Evolutionary conservation across 2,329 filamentous ascomycete genomes (phyloP).

Genomic region (Fusarium albosuccineum): DNA sequence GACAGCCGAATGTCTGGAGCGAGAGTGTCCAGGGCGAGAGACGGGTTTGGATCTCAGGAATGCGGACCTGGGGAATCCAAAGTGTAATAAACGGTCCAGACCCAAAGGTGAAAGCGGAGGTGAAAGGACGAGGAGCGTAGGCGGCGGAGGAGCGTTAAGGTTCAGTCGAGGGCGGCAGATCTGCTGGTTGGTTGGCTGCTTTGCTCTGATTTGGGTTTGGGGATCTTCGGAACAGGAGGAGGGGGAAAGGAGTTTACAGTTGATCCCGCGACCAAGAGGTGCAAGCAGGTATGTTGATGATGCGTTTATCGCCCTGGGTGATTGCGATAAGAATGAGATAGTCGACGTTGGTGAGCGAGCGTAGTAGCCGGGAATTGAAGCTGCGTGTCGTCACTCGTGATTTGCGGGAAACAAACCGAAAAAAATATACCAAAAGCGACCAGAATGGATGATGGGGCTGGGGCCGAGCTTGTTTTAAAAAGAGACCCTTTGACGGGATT

Average conservation of each 20-base stretch:
- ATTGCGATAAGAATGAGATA: constrained; percentile 17
- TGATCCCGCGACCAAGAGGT: constrained; percentile 21
- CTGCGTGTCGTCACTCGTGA: constrained; percentile 37
- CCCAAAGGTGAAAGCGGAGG: constrained; percentile 37
- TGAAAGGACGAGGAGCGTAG: constrained; percentile 30
- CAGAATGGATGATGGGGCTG: constrained; percentile 29
- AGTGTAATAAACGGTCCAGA: constrained; percentile 45
- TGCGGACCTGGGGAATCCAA: constrained; percentile 41
- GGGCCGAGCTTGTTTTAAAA: constrained; percentile 40
- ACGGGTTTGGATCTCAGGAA: constrained; percentile 37
- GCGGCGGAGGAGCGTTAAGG: constrained; percentile 37
- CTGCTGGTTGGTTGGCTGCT: constrained; percentile 38
- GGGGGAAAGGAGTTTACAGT: constrained; percentile 36
- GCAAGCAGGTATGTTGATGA: constrained; percentile 28
- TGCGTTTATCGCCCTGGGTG: constrained; percentile 22
- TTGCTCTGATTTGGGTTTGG: constrained; percentile 34
- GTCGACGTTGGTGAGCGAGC: constrained; percentile 7
- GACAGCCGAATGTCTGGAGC: constrained; percentile 24
- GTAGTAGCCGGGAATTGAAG: background rate
- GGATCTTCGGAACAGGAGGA: constrained; percentile 33
- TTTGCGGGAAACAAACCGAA: constrained; percentile 23
- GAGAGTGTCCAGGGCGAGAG: constrained; percentile 32
- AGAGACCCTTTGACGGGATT: constrained; percentile 28
- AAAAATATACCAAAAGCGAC: constrained; percentile 34
- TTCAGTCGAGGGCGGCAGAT: constrained; percentile 38